Base-by-base conservation (phyloP, 208 protist genomes). In the Leptomonas seymouri region DNA sequence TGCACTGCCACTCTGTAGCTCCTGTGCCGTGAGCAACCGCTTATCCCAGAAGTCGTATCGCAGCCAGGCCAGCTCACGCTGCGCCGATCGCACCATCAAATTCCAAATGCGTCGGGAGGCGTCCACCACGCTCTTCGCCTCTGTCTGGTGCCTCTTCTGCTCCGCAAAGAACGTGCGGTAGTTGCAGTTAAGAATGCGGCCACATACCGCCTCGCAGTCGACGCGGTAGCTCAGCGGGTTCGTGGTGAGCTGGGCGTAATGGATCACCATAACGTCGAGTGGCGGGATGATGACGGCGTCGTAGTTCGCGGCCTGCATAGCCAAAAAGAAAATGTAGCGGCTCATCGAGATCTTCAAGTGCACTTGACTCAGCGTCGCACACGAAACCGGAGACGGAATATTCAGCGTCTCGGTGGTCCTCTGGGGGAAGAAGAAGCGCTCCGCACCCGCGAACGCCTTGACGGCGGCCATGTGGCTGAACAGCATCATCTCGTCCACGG, bases 271-370 rank as follows among this genome's bases (percentile, higher is more conserved):
- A 27, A 96, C 91, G 72, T 96, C 91, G 8, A 86, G 70, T n/a
- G 91, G 91, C 1, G 91, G 91, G 31, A 96, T 89, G 55, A 96
- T 94, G 15, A 93, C 81, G 9, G 87, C 82, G 56, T 93, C 85
- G 76, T 90, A 93, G 73, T 96, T 96, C 20, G 88, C 89, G 14
- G 89, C 87, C 75, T 96, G 91, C 73, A 96, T 85, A 28, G 91
- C 83, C 0, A 96, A 76, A 60, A 96, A 96, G 72, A 94, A 96
- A 30, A 96, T 90, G 76, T 96, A 96, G 18, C 91, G 88, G 66
- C 76, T 88, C 46, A 96, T 71, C 15, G 80, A 72, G 21, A 96
- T 89, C 45, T 74, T 81, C 46, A 90, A 54, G 71, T 85, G 78
- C 36, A 83, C 62, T 49, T 80, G 57, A 5, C 68, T 67, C 1